Evolutionary conservation across 2,329 filamentous ascomycete species (phyloP), one percentile per base, ranked within the genome.

Genomic region (Talaromyces sp.): DNA sequence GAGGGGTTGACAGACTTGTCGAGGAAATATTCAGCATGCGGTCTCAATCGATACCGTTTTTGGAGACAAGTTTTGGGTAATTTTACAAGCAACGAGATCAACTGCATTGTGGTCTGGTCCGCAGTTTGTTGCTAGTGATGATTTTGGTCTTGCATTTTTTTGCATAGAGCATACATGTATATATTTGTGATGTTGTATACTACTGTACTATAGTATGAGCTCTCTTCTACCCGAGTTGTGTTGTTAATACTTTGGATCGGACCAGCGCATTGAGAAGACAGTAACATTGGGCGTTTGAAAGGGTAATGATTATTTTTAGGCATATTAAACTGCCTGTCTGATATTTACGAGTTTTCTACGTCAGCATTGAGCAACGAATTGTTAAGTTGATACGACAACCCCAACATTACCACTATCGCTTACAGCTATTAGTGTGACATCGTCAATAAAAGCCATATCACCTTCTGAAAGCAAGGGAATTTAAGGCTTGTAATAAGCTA

Each of bases 1-100:
- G 24, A 65, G 64, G 10, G 64, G 67, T 65, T 75, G 64, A 69
- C 24, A 4, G 17, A 21, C 21, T 27, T 56, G 51, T 17, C 14
- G 46, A 51, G 3, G 6, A 6, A 13, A 8, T 7, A 14, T 31
- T 35, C 19, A 32, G 17, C 26, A 51, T 51, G 17, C 11, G 50
- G 13, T 29, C 2, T 57, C n/a, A n/a, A n/a, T 29, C 14, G 17
- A 14, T 38, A n/a, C 35, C 35, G 35, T 56, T 21, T 3, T 13
- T 2, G 8, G 10, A n/a, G 5, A 46, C 11, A 19, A 21, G 2
- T 13, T 46, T 46, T 24, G 43, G 43, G 43, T 11, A 5, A 4
- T 14, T 24, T 46, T n/a, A 46, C 43, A 24, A 19, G 4, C 21
- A 46, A 46, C 17, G 21, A 19, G 3, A 9, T n/a, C n/a, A n/a